Conservation (phyloP, 2,329 filamentous ascomycete species). For the Fusarium pseudonygamai region DNA sequence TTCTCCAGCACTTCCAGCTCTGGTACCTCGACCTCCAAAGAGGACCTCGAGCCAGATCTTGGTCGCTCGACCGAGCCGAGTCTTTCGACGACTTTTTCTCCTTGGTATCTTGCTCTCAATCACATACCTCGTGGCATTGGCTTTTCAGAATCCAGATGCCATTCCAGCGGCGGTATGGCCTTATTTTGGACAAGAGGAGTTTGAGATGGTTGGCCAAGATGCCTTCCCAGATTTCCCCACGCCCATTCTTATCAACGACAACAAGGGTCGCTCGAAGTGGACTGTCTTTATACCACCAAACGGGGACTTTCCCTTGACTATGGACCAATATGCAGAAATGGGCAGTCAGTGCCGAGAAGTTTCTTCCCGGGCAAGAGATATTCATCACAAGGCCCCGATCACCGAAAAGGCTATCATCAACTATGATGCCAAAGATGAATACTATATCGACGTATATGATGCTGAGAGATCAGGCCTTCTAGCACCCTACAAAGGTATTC, state of each 20-base stretch:
- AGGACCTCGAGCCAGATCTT: conserved; percentile 63
- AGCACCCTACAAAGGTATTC: conserved; percentile 46
- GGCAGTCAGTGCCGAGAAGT: conserved; percentile 74
- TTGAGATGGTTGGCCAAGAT: conserved; percentile 74
- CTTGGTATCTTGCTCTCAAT: conserved; percentile 60
- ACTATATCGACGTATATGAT: conserved; percentile 79
- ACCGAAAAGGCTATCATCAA: conserved; percentile 57
- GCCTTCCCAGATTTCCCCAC: conserved; percentile 76
- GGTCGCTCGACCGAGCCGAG: conserved; percentile 62
- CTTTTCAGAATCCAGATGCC: conserved; percentile 43
- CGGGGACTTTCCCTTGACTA: conserved; percentile 72
- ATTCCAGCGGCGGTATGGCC: conserved; percentile 44
- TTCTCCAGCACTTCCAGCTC: conserved; percentile 75
- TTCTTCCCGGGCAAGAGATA: conserved; percentile 64
- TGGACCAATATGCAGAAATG: conserved; percentile 74
- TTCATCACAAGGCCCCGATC: conserved; percentile 49
- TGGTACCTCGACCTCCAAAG: conserved; percentile 69
- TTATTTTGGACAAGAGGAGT: conserved; percentile 62
- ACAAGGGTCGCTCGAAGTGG: conserved; percentile 74
- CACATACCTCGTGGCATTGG: conserved; percentile 56
- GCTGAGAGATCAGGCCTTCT: conserved; percentile 73
- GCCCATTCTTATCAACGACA: conserved; percentile 75
- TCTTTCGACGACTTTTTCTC: conserved; percentile 66
- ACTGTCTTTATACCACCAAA: conserved; percentile 80
- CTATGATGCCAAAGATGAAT: conserved; percentile 71